phyloP scores from a whole-genome alignment of 305 asterid genomes.

The Fraxinus paxiana region DNA sequence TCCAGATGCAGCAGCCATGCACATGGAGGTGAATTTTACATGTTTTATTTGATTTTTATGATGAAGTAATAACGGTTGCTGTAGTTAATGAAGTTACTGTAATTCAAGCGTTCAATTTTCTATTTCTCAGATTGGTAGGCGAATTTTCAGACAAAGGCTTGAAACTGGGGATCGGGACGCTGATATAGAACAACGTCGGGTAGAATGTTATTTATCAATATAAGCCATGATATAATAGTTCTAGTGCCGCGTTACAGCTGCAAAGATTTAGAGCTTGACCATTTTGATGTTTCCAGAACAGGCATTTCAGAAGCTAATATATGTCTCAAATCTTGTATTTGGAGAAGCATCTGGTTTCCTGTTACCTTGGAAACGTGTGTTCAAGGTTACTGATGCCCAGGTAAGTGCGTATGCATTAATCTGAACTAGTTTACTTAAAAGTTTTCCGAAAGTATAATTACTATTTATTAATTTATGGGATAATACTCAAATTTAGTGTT shows the following conservation, averaged over 20 bases:
- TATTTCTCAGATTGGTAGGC: conserved; percentile 83
- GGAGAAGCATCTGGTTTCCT: conserved; percentile 90
- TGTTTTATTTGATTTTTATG: conserved; percentile 15
- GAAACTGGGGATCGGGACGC: conserved; percentile 92
- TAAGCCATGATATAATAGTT: conserved; percentile 16
- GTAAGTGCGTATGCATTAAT: conserved; percentile 32
- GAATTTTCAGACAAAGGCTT: conserved; percentile 86
- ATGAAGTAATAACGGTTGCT: conserved; percentile 8
- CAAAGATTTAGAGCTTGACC: conserved; percentile 51
- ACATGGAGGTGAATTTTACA: conserved; percentile 72
- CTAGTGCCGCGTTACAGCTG: conserved; percentile 16
- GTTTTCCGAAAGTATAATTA: not conserved
- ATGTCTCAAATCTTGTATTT: conserved; percentile 91
- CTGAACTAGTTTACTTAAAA: conserved; percentile 3
- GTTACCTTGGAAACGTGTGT: conserved; percentile 98
- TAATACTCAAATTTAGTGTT: not conserved
- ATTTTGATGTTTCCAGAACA: conserved; percentile 60
- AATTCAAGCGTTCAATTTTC: conserved; percentile 29
- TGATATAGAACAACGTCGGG: conserved; percentile 88
- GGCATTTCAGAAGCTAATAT: conserved; percentile 98
- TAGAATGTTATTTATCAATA: conserved; percentile 38
- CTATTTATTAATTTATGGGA: conserved; percentile 2
- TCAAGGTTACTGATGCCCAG: conserved; percentile 90
- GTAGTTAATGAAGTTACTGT: conserved; percentile 7
- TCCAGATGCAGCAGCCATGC: conserved; percentile 97